Percentiles rank a stretch among this genome's conserved stretches.
phyloP scores from a whole-genome alignment of 2,329 filamentous ascomycete species.

The Rhinocladiella similis region DNA sequence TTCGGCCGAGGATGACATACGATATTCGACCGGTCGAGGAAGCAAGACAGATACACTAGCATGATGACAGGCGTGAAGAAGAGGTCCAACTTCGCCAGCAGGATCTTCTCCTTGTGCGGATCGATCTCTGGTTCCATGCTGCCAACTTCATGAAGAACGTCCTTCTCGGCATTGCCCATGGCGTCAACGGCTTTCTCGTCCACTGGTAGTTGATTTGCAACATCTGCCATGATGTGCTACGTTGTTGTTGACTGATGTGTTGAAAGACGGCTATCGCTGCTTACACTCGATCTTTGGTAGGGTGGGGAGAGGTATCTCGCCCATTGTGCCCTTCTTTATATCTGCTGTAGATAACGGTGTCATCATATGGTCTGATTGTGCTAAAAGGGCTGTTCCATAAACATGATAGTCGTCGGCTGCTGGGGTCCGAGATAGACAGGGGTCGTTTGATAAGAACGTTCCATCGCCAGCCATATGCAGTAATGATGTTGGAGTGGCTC shows the following conservation, averaged over 20 bases:
- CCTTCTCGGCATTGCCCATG: not conserved
- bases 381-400: not conserved
- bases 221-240: conserved; percentile 6
- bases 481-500: not conserved
- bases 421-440: conserved; percentile 6
- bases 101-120: conserved; percentile 45
- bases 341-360: not conserved
- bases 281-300: not conserved
- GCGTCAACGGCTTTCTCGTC: conserved; percentile 10
- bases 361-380: not conserved
- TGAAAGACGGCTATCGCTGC: not conserved
- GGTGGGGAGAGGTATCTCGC: not conserved
- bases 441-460: conserved; percentile 9
- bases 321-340: not conserved
- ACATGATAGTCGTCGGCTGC: not conserved
- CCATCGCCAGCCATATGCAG: not conserved
- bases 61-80: conserved; percentile 55
- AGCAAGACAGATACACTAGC: conserved; percentile 56
- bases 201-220: conserved; percentile 6
- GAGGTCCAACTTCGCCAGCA: conserved; percentile 51
- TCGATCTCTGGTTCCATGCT: conserved; percentile 37
- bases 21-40: conserved; percentile 57
- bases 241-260: not conserved
- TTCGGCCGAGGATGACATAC: conserved; percentile 29
- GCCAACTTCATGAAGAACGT: conserved; percentile 6